These are phyloP conservation scores for Fusarium drepaniforme DNA, from an alignment of 2,329 filamentous ascomycete genomes.

Conservation along the genomic window DNA sequence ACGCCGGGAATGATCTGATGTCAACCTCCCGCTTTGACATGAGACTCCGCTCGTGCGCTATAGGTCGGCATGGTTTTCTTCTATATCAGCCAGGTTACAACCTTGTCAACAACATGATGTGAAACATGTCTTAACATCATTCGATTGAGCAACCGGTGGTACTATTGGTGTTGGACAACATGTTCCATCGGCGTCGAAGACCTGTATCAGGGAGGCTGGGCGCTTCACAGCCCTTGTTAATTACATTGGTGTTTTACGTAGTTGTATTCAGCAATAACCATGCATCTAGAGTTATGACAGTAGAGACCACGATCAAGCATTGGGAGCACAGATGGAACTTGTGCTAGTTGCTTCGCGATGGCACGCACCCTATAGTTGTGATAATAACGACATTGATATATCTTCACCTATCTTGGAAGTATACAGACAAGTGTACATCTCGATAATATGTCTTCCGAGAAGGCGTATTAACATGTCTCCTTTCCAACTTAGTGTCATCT, in stretches of 20 bases:
- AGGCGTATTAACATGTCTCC: neutral
- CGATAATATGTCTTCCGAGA: neutral
- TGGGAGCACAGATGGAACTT: neutral
- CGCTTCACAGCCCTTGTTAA: neutral
- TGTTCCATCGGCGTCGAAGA: neutral
- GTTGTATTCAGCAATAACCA: neutral
- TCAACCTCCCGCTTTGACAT: neutral
- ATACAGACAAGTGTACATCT: neutral
- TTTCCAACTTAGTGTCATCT: neutral
- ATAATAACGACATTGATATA: neutral
- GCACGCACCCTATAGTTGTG: neutral
- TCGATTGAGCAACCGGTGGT: neutral
- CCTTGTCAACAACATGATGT: neutral
- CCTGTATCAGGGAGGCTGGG: neutral
- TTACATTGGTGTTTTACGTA: neutral
- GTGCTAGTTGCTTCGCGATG: neutral
- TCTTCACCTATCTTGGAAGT: neutral
- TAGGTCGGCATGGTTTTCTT: neutral
- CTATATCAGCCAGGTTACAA: neutral
- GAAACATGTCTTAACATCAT: neutral
- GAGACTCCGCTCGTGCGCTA: neutral
- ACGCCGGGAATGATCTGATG: neutral
- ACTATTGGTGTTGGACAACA: conserved; percentile 45
- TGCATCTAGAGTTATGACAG: neutral
- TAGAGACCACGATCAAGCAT: neutral